Conservation (phyloP, 345 rosid species). For the Gossypium thurberi region DNA sequence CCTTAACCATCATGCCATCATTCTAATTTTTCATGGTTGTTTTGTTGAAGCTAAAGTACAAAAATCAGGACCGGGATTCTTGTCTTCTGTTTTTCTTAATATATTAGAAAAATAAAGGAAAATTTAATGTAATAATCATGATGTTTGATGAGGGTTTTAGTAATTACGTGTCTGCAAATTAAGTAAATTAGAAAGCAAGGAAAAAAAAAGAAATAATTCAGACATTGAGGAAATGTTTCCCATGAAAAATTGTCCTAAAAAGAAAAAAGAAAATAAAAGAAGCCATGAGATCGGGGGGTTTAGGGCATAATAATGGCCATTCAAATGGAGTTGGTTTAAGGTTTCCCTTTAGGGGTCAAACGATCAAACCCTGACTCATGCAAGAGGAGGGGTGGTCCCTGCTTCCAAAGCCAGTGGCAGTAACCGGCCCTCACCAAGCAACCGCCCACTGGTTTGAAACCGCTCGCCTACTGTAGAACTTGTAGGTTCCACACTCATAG, state of each 20-base stretch:
- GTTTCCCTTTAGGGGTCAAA: constrained; percentile 4
- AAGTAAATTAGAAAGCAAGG: neutral
- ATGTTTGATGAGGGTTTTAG: neutral
- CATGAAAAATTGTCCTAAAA: neutral
- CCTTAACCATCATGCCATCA: accelerated
- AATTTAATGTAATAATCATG: neutral
- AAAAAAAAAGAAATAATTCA: neutral
- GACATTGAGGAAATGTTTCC: neutral
- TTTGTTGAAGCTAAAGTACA: neutral
- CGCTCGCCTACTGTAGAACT: neutral
- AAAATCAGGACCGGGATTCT: neutral
- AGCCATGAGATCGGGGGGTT: neutral
- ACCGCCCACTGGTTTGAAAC: constrained; percentile 6
- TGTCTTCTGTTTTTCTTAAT: neutral
- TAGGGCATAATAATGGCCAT: neutral
- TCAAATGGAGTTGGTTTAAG: constrained; percentile 1
- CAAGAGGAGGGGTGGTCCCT: neutral
- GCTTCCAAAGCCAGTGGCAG: neutral
- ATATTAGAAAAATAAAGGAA: neutral
- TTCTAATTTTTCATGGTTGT: neutral
- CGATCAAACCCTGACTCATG: neutral
- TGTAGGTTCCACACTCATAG: neutral
- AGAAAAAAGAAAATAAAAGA: neutral
- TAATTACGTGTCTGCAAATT: neutral
- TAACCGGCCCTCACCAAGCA: neutral